A percentile compares a stretch with the other conserved stretches of the same genome.
These are phyloP conservation scores for Linum usitatissimum DNA, from an alignment of 345 rosid genomes.

Conservation along the genomic window DNA sequence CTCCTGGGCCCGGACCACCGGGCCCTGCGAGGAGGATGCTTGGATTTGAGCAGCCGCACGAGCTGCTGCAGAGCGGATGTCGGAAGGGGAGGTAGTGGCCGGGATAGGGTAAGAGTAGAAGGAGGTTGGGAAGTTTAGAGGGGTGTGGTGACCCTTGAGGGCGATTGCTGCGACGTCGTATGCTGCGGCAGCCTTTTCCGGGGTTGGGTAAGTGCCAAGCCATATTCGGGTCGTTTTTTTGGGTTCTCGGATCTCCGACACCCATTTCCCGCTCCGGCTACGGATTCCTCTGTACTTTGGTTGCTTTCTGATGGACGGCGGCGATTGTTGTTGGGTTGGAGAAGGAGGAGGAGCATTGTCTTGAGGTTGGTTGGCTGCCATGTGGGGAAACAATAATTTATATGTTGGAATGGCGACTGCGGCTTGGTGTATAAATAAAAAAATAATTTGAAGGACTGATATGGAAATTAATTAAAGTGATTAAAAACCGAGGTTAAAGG, in stretches of 20 bases:
- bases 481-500: no score
- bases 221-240: conserved; percentile 58
- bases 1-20: conserved; percentile 1
- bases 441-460: no score
- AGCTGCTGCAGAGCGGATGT: conserved; percentile 51
- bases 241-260: conserved; percentile 72
- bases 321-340: background rate
- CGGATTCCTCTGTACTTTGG: conserved; percentile 47
- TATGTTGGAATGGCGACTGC: no score
- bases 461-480: no score
- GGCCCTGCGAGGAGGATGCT: no score
- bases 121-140: conserved; percentile 46
- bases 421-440: no score
- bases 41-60: conserved; percentile 53
- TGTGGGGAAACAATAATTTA: no score
- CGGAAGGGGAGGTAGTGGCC: conserved; percentile 36
- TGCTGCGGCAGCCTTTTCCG: conserved; percentile 77
- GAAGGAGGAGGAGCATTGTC: no score
- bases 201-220: conserved; percentile 60
- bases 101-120: conserved; percentile 39
- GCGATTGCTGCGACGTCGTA: conserved; percentile 68
- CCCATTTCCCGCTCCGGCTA: conserved; percentile 65
- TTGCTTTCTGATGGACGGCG: conserved; percentile 25
- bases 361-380: no score
- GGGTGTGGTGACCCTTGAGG: conserved; percentile 48